Evolutionary conservation across 345 rosid genomes (phyloP), one percentile per base, ranked within the genome.

Genomic region (Syzygium aromaticum): DNA sequence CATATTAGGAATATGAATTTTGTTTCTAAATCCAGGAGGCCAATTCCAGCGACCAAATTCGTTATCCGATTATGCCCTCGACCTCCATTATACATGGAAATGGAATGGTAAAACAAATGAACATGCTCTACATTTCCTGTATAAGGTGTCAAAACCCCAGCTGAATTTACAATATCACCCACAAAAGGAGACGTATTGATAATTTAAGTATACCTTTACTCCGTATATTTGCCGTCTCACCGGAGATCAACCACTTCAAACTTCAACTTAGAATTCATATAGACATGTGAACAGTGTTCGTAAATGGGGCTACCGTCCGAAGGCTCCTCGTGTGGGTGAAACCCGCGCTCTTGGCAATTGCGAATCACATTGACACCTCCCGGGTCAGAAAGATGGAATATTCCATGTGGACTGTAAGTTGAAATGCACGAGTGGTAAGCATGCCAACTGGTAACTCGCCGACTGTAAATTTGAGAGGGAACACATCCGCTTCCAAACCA

Each of bases 311-410:
- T 96, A 59, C 99, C 98, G 51, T 96, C 97, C 56, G 63, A 83
- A 57, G 99, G 89, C 90, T 98, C 99, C 88, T 98, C 99, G 43
- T 98, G 99, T 28, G 99, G 99, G 90, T 98, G 99, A 91, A 98
- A 98, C 30, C 99, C 99, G 52, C 98, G 93, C 89, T 98, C 95
- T 90, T 96, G 96, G 91, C 99, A 98, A 87, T 94, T 95, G 28
- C 99, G 96, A 67, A 96, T 96, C 64, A 93, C 94, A 4, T 97
- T 93, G 54, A 98, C 98, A 3, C 99, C 99, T 0, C 95, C 90
- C 2, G 99, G 99, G 89, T 96, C 99, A 0, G 99, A 98, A 67
- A 98, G 93, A 90, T 98, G 99, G 89, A 98, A 98, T 90, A 96
- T 95, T 21, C 99, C 99, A 85, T 96, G 98, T 19, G 99, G 98